These are phyloP conservation scores for Euphorbia corollata DNA, from an alignment of 441 rosid genomes.

Conservation along the genomic window DNA sequence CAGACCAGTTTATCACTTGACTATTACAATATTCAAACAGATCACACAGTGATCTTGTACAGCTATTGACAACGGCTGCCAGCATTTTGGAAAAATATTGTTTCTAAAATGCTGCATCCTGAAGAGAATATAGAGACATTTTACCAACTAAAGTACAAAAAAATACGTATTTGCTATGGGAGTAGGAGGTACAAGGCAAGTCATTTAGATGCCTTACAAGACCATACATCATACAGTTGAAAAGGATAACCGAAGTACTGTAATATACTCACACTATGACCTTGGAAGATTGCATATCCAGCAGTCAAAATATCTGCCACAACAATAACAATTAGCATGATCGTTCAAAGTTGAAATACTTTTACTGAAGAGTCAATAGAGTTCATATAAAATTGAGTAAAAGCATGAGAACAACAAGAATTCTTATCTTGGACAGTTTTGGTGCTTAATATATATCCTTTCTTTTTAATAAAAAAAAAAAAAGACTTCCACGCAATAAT, in stretches of 20 bases:
- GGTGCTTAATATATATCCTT: no score
- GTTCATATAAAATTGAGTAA: neutral
- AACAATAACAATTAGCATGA: conserved; percentile 11
- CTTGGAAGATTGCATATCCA: conserved; percentile 70
- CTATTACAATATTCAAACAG: neutral
- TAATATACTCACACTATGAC: conserved; percentile 56
- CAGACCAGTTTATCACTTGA: neutral
- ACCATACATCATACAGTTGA: neutral
- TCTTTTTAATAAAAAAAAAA: no score
- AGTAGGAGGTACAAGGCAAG: neutral
- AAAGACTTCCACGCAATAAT: no score
- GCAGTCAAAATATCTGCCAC: conserved; percentile 81
- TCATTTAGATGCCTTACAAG: neutral
- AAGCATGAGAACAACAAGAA: neutral
- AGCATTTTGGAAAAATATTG: neutral
- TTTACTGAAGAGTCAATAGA: neutral
- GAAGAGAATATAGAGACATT: neutral
- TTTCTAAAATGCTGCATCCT: neutral
- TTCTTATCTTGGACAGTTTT: no score
- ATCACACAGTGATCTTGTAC: neutral
- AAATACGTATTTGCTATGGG: no score
- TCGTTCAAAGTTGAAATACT: neutral
- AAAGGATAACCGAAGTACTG: neutral
- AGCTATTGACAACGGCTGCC: neutral
- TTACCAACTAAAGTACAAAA: no score